Evolutionary conservation across 305 asterid species (phyloP), one percentile per base, ranked within the genome.

Genomic region (Fraxinus sp.): DNA sequence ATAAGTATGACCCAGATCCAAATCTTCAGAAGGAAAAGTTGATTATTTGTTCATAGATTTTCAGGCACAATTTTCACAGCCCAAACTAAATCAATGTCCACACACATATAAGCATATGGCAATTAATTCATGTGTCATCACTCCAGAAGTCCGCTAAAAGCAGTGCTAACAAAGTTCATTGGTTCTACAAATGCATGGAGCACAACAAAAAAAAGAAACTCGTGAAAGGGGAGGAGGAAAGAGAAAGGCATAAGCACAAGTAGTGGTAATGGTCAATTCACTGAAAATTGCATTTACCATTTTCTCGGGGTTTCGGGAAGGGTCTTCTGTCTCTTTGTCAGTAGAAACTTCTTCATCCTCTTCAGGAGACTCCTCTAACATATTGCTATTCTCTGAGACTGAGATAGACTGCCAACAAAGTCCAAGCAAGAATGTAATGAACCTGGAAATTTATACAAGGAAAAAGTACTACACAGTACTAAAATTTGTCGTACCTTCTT

Each of bases 341-440:
- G 75, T 35, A 35, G 75, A 36, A 2, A 52, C 77, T 32, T 73
- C 80, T 4, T 79, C 83, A 26, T 73, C 80, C 18, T 70, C 76
- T 70, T 71, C 86, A 59, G 85, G 43, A 64, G 81, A 35, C 49
- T 77, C 85, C n/a, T 75, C 81, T 43, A 79, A 81, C 24, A 74
- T 81, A 35, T 55, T 81, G 37, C 59, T 59, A 39, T 75, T 59
- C 43, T 81, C 77, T 24, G 84, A 22, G 8, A 28, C 36, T 14
- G 46, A 7, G 3, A 36, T 64, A 26, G 78, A 5, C 85, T 77
- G 81, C 76, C 41, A 20, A 81, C 18, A 24, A 75, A 52, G 39
- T 3, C 26, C 55, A 77, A 0, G 11, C 37, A 77, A 20, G 41
- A 59, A 41, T 57, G 3, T 20, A n/a, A 80, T 13, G 24, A 70